phyloP scores from a whole-genome alignment of 2,329 filamentous ascomycete species.

The Karstenula rhodostoma region DNA sequence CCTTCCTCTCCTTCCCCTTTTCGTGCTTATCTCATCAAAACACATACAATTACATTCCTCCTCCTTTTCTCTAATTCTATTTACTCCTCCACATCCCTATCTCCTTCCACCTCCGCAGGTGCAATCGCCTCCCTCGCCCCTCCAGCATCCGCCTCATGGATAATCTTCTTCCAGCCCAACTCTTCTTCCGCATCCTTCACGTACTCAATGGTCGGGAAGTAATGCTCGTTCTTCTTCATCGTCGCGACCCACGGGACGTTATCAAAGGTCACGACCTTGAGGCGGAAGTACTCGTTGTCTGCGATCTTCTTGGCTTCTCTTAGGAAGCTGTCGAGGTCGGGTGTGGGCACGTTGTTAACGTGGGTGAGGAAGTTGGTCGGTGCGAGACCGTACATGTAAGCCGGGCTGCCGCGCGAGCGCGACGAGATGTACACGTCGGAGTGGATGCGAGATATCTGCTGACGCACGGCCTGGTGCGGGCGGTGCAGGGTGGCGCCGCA shows the following conservation, averaged over 20 bases:
- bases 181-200: conserved; percentile 62
- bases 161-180: conserved; percentile 66
- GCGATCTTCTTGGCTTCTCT: conserved; percentile 84
- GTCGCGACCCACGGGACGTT: conserved; percentile 99
- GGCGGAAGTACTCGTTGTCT: conserved; percentile 96
- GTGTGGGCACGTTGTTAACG: conserved; percentile 88
- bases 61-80: too few species aligned
- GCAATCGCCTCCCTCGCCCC: conserved; percentile 44
- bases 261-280: conserved; percentile 98
- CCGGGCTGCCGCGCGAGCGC: conserved; percentile 56
- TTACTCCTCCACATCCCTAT: not conserved
- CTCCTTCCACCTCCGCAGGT: conserved; percentile 13
- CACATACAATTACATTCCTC: conserved; percentile 1
- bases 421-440: conserved; percentile 96
- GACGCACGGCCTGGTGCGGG: conserved; percentile 93
- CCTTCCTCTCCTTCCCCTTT: not conserved
- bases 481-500: conserved; percentile 93
- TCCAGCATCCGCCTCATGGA: conserved; percentile 59
- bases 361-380: conserved; percentile 98
- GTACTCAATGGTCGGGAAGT: conserved; percentile 75
- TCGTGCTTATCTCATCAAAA: not conserved
- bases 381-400: conserved; percentile 76
- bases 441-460: conserved; percentile 96
- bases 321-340: conserved; percentile 82
- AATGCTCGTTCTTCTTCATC: conserved; percentile 99